These are phyloP conservation scores for Scheffersomyces spartinae DNA, from an alignment of 805 yeast genomes.

Conservation along the genomic window DNA sequence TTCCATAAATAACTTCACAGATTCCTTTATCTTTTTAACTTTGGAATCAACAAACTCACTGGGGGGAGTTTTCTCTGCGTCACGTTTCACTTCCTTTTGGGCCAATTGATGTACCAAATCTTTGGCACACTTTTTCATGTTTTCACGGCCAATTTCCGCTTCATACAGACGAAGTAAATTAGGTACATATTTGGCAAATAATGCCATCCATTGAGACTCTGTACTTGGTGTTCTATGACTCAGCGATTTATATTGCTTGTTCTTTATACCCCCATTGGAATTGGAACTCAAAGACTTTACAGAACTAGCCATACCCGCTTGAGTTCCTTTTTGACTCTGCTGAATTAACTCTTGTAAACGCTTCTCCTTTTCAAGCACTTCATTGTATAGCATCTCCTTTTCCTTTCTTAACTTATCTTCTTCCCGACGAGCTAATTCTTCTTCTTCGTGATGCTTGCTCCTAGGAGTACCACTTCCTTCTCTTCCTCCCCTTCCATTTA, in stretches of 20 bases:
- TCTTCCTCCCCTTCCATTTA: conserved; percentile 2
- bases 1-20: conserved; percentile 53
- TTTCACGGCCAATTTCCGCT: conserved; percentile 56
- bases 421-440: background rate
- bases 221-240: conserved; percentile 2
- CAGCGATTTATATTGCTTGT: conserved; percentile 3
- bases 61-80: conserved; percentile 34
- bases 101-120: conserved; percentile 63
- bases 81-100: conserved; percentile 53
- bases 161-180: conserved; percentile 62
- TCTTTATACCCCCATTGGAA: too few species aligned
- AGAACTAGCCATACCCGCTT: too few species aligned
- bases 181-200: conserved; percentile 70
- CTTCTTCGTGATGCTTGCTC: conserved; percentile 1
- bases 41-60: conserved; percentile 51
- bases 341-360: conserved; percentile 5
- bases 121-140: conserved; percentile 64
- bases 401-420: conserved; percentile 1
- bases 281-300: too few species aligned
- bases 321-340: conserved; percentile 5
- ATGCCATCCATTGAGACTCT: conserved; percentile 29
- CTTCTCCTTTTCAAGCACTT: conserved; percentile 11
- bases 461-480: conserved; percentile 1
- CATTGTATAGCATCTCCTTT: conserved; percentile 4
- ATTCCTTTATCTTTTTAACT: conserved; percentile 55